phyloP scores from a whole-genome alignment of 1,284 basidiomycete species.

The Ganoderma resinaceum region DNA sequence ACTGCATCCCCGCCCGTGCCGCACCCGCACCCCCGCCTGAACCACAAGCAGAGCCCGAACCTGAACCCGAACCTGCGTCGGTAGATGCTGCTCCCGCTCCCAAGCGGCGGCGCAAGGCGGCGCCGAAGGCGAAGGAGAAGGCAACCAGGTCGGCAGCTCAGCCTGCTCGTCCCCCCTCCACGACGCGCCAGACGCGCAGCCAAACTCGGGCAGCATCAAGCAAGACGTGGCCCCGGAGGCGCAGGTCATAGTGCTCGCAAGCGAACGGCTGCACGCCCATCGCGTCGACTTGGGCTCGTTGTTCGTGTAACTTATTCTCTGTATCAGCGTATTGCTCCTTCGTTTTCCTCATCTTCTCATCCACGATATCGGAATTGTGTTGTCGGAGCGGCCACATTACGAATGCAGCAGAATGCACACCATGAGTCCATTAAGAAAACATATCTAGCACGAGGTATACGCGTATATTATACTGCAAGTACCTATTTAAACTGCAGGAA shows the following conservation, averaged over 20 bases:
- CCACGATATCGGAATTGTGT: neutral
- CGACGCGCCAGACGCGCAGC: neutral
- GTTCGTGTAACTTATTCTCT: neutral
- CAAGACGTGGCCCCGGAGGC: neutral
- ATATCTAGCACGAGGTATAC: neutral
- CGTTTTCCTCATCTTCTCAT: neutral
- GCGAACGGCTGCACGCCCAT: neutral
- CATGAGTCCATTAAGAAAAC: neutral
- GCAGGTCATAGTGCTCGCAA: neutral
- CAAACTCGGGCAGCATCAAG: neutral
- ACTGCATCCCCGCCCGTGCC: neutral
- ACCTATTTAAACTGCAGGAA: neutral
- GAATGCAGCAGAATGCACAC: neutral
- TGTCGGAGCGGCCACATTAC: neutral
- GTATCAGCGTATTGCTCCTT: neutral
- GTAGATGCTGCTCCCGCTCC: neutral
- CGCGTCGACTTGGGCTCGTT: neutral
- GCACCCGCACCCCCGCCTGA: neutral
- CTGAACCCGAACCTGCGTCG: neutral
- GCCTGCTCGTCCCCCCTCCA: neutral
- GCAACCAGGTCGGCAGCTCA: neutral
- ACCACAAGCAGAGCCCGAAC: neutral
- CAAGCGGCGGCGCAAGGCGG: neutral
- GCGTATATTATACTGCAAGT: neutral
- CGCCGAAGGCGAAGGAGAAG: neutral